Evolutionary conservation across 116 monocot genomes (phyloP).

Genomic region (Thalassia testudinum): DNA sequence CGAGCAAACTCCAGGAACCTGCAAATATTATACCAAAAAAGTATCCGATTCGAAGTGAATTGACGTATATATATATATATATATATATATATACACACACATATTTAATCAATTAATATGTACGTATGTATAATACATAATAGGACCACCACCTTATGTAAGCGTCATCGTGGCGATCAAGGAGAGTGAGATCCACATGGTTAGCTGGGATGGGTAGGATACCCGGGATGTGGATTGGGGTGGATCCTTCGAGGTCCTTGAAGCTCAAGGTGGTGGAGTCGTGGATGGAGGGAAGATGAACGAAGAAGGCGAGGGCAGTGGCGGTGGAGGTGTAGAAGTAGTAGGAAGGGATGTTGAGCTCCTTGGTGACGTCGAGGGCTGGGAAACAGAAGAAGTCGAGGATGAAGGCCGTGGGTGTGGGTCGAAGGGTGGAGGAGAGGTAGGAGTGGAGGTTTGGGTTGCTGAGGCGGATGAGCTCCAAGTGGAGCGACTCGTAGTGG

Average conservation of each 20-base stretch:
- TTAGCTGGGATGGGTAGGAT: constrained; percentile 19
- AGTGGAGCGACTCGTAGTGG: constrained; percentile 28
- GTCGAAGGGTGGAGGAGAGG: constrained; percentile 7
- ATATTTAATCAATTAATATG: too few relatives aligned
- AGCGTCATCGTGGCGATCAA: constrained; percentile 17
- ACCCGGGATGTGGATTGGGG: constrained; percentile 10
- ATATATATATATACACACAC: too few relatives aligned
- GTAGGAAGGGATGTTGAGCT: constrained; percentile 24
- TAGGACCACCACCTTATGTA: constrained; percentile 19
- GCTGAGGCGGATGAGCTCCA: constrained; percentile 40
- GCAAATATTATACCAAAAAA: too few relatives aligned
- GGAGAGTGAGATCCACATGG: constrained; percentile 19
- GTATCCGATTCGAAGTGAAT: too few relatives aligned
- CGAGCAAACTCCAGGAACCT: too few relatives aligned
- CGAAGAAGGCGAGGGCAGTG: constrained; percentile 7
- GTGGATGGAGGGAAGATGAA: constrained; percentile 23
- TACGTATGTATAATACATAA: too few relatives aligned
- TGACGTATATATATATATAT: too few relatives aligned
- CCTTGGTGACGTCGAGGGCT: constrained; percentile 14
- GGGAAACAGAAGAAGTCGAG: constrained; percentile 34
- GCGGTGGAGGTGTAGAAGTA: constrained; percentile 29
- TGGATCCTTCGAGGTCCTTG: constrained; percentile 21
- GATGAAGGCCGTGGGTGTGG: constrained; percentile 16
- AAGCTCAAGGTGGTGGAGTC: constrained; percentile 8
- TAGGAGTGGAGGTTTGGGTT: constrained; percentile 26